Evolutionary conservation across 139 green algal species (phyloP).

Genomic region (Haematococcus sp.): DNA sequence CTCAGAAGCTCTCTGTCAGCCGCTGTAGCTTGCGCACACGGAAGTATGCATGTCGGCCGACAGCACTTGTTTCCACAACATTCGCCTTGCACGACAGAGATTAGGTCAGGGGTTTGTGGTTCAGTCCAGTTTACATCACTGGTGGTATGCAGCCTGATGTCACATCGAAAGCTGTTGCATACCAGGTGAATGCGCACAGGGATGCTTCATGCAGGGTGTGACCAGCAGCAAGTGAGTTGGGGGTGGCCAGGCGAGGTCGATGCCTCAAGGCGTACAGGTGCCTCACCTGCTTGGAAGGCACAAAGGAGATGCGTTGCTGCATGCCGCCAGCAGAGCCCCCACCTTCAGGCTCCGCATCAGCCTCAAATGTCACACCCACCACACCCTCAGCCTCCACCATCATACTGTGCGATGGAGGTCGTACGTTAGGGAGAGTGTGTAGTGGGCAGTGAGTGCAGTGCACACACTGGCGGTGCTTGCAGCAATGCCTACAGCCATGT

Average conservation of each 20-base stretch:
- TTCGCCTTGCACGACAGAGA: slow-evolving; percentile 13
- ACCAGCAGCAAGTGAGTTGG: not conserved
- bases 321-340: not conserved
- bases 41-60: slow-evolving; percentile 63
- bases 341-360: slow-evolving; percentile 18
- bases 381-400: slow-evolving; percentile 16
- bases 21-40: slow-evolving; percentile 54
- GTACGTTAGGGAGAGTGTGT: not conserved
- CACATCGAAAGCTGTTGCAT: too few species aligned
- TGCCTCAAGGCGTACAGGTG: not conserved
- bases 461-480: not conserved
- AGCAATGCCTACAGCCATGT: not conserved
- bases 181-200: too few species aligned
- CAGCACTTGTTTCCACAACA: slow-evolving; percentile 30
- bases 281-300: not conserved
- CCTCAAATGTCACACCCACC: slow-evolving; percentile 23
- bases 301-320: slow-evolving; percentile 28
- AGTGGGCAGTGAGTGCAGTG: not conserved
- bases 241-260: not conserved
- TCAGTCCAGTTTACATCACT: not conserved
- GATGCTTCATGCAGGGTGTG: not conserved
- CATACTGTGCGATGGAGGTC: slow-evolving; percentile 2
- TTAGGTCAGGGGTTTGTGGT: not conserved
- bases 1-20: slow-evolving; percentile 11
- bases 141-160: too few species aligned